These are phyloP conservation scores for Stentor coeruleus DNA, from an alignment of 73 alveolate species.

Conservation along the genomic window DNA sequence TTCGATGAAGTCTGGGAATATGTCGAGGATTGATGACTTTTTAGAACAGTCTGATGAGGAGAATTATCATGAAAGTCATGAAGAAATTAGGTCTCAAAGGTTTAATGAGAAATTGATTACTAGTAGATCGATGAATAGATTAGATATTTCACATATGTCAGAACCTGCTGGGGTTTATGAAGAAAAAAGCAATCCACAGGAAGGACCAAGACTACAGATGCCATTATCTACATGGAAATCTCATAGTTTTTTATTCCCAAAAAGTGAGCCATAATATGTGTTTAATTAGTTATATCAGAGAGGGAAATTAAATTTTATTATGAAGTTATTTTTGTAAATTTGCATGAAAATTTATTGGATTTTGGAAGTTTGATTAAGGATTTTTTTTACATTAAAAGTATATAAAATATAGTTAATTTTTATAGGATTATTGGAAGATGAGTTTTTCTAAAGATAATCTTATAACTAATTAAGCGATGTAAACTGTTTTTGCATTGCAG, in stretches of 20 bases:
- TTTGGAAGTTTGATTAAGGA: too few species aligned
- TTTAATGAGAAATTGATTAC: constrained; percentile 10
- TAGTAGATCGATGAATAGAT: not conserved
- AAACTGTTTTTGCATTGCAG: constrained; percentile 15
- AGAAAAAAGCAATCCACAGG: constrained; percentile 15
- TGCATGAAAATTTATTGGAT: too few species aligned
- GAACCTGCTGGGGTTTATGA: not conserved
- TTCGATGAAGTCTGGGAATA: not conserved
- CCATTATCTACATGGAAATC: not conserved
- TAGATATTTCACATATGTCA: not conserved
- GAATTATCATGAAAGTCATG: not conserved
- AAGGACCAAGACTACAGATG: not conserved
- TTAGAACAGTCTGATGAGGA: not conserved
- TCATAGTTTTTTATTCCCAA: not conserved
- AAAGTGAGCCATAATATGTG: not conserved
- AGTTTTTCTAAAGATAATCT: too few species aligned
- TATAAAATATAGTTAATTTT: too few species aligned
- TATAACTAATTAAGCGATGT: not conserved
- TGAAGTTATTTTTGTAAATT: too few species aligned
- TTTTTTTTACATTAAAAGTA: too few species aligned
- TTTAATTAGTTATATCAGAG: too few species aligned
- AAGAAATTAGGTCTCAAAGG: not conserved
- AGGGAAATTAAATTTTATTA: too few species aligned
- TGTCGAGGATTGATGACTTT: not conserved
- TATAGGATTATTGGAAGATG: too few species aligned